Evolutionary conservation across 139 green algal species (phyloP), one percentile per base, ranked within the genome.

Genomic region (Gonium pectorale): DNA sequence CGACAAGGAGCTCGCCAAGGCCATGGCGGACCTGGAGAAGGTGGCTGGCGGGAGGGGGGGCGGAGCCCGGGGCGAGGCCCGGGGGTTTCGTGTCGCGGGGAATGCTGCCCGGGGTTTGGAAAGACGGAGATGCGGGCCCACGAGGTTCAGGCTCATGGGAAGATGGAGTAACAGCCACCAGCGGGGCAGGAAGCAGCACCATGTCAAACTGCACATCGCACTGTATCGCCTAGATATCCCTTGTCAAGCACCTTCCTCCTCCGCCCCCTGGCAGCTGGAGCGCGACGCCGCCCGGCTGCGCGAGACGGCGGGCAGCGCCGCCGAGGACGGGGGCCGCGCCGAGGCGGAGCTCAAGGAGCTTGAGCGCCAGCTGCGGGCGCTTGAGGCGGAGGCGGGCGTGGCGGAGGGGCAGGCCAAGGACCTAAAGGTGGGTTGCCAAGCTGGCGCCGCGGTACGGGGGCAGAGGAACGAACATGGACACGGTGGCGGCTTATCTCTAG

Each of bases 1-100:
- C 40, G 97, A 99, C 89, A 92, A 92, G 72, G 94, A 98, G 60
- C 85, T 98, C 27, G 80, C 78, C n/a, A 89, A 93, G 6, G 83
- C 92, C 0, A 40, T 81, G 19, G 67, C 89, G 21, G 86, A 96
- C 74, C 64, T 97, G 31, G 91, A 94, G 13, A 86, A 96, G 91
- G 94, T 98, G 56, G 4, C 89, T n/a, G 22, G 51, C 17, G 24
- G 69, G 38, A 11, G 38, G 27, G 31, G 37, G 33, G 26, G 33
- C 15, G 56, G 5, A 64, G 46, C 13, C 46, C 11, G 11, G 46
- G 11, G 11, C 13, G 13, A 54, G 11, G 46, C 13, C 46, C 15
- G 46, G 46, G 11, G 11, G 46, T 54, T 54, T 54, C 13, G 13
- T 11, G 46, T 11, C 46, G 46, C 15, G 46, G 11, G 46, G 13